Evolutionary conservation across 768 basidiomycete species (phyloP), one percentile per base, ranked within the genome.

Genomic region (Mycena belliarum): DNA sequence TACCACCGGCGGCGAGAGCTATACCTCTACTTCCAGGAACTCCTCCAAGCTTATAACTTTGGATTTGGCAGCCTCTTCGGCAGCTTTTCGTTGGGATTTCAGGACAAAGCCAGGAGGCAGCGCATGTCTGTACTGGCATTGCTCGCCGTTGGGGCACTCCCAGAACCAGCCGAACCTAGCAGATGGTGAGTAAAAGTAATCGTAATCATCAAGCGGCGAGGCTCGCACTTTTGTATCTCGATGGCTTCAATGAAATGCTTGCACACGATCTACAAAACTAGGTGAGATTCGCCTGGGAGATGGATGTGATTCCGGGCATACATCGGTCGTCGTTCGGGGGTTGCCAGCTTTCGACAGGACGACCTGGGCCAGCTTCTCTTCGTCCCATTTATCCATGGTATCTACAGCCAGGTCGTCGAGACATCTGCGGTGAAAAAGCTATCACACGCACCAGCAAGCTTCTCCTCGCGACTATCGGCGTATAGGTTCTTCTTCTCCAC

Each of bases 351-450:
- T 95, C 11, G 88, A 89, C 18, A 86, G 64, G 1, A 98, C 93
- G 54, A 98, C 97, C n/a, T 75, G 84, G 37, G 85, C 81, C 55
- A 99, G 77, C 74, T 98, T 98, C 67, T 88, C 94, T 59, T 98
- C 91, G 73, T 97, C 94, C 97, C 97, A 99, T 60, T 78, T 86
- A 65, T 97, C 95, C 97, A 98, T 98, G 12, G 93, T 95, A 75
- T 98, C 95, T 95, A 62, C 35, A 33, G 40, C 33, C 43, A 16
- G 20, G 2, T 40, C 37, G 28, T 41, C 18, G 44, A 25, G 47
- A 25, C 42, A 60, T 23, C 61, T 38, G 28, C 14, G 37, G 12
- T 37, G 43, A 32, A 23, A 41, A 43, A 28, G 46, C 55, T n/a
- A 38, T 66, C 24, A 6, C 23, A 75, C 83, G 25, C 60, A 91